phyloP scores from a whole-genome alignment of 768 basidiomycete genomes.

The Hypholoma sublateritium region DNA sequence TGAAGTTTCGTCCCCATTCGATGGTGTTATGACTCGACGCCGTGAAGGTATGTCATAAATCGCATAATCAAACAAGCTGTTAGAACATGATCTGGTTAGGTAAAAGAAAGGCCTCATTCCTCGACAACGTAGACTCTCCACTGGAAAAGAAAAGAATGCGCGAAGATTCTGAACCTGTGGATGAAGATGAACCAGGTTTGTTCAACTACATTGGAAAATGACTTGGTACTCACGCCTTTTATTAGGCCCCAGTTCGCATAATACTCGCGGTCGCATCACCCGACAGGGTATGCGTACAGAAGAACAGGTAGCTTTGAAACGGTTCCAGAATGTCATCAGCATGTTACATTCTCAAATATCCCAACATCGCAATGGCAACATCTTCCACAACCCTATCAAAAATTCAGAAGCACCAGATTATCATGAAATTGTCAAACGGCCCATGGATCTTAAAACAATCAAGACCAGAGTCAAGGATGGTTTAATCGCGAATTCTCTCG shows the following conservation, averaged over 20 bases:
- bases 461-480: constrained; percentile 86
- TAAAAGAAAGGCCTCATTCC: constrained; percentile 65
- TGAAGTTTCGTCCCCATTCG: constrained; percentile 30
- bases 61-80: background rate
- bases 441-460: constrained; percentile 95
- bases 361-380: constrained; percentile 83
- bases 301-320: constrained; percentile 59
- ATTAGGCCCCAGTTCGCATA: constrained; percentile 30
- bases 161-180: constrained; percentile 68
- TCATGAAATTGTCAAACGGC: constrained; percentile 87
- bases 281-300: constrained; percentile 40
- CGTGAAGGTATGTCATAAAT: constrained; percentile 27
- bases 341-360: constrained; percentile 83
- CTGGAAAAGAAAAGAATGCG: constrained; percentile 58
- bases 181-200: constrained; percentile 63
- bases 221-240: constrained; percentile 1
- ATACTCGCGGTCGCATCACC: constrained; percentile 29
- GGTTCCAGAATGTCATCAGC: constrained; percentile 79
- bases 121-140: constrained; percentile 44
- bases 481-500: constrained; percentile 72
- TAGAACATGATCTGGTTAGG: constrained; percentile 31
- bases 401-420: constrained; percentile 89
- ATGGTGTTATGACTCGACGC: constrained; percentile 23
- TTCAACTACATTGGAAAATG: background rate
- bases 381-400: constrained; percentile 91